These are phyloP conservation scores for Tuber brumale DNA, from an alignment of 495 filamentous ascomycete species.

Conservation along the genomic window DNA sequence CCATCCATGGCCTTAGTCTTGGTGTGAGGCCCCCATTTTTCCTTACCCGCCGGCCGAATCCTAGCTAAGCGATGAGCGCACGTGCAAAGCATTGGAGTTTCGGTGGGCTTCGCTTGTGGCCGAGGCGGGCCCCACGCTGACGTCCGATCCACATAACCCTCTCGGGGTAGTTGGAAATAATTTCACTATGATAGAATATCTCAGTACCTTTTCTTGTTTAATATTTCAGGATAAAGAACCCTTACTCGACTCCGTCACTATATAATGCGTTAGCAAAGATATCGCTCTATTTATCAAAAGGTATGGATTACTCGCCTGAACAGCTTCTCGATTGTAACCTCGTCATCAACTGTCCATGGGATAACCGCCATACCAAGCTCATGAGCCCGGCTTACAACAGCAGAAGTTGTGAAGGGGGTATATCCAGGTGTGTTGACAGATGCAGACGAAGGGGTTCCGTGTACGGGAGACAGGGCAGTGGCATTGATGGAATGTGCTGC, in stretches of 20 bases:
- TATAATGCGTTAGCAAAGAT: conserved; percentile 9
- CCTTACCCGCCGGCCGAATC: not conserved
- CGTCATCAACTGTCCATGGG: conserved; percentile 43
- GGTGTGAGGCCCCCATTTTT: not conserved
- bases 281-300: not conserved
- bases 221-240: not conserved
- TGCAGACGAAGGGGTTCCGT: conserved; percentile 22
- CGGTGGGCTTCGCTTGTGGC: conserved; percentile 19
- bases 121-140: conserved; percentile 24
- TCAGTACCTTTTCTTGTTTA: not conserved
- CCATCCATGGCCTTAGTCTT: not conserved
- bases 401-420: conserved; percentile 34
- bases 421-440: conserved; percentile 39
- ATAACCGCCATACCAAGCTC: conserved; percentile 40
- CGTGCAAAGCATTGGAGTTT: conserved; percentile 14
- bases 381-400: conserved; percentile 37
- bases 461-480: conserved; percentile 30
- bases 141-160: conserved; percentile 34
- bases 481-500: conserved; percentile 40
- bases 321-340: conserved; percentile 39
- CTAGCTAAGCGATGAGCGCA: not conserved
- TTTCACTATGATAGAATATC: conserved; percentile 11
- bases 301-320: conserved; percentile 28
- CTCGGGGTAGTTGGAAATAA: conserved; percentile 42
- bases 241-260: conserved; percentile 33